These are phyloP conservation scores for Zopfochytrium polystomum DNA, from an alignment of 371 early-diverging fungal species.

Conservation along the genomic window DNA sequence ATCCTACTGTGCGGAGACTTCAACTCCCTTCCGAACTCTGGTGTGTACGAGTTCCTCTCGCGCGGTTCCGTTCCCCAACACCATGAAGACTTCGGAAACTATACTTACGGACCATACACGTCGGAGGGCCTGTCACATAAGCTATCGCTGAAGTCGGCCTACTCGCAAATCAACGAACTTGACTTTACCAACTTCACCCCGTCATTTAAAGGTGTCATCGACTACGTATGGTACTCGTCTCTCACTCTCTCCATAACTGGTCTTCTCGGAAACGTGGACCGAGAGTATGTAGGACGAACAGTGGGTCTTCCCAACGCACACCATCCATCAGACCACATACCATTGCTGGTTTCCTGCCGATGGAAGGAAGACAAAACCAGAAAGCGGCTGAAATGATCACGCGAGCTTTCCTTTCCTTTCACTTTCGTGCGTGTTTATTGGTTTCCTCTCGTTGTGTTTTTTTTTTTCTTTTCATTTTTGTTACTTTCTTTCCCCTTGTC, in stretches of 20 bases:
- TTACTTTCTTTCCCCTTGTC: too few species aligned
- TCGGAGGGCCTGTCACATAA: conserved; percentile 78
- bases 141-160: conserved; percentile 78
- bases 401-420: too few species aligned
- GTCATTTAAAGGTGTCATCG: conserved; percentile 87
- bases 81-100: conserved; percentile 79
- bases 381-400: too few species aligned
- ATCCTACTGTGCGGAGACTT: conserved; percentile 92
- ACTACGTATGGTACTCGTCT: conserved; percentile 94
- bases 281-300: conserved; percentile 63
- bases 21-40: conserved; percentile 89
- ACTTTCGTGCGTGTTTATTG: too few species aligned
- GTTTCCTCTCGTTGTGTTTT: too few species aligned
- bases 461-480: too few species aligned
- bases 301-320: conserved; percentile 89
- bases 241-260: conserved; percentile 75
- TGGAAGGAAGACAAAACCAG: too few species aligned
- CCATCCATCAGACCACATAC: conserved; percentile 50
- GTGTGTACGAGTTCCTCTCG: conserved; percentile 88
- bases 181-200: conserved; percentile 96
- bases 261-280: conserved; percentile 80
- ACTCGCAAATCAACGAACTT: conserved; percentile 69
- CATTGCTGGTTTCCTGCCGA: too few species aligned
- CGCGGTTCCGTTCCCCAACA: conserved; percentile 63
- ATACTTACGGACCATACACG: conserved; percentile 84